Percentiles rank a stretch among this genome's conserved stretches.
Conservation (phyloP, 2,329 filamentous ascomycete genomes). For the Penicillium sp. region DNA sequence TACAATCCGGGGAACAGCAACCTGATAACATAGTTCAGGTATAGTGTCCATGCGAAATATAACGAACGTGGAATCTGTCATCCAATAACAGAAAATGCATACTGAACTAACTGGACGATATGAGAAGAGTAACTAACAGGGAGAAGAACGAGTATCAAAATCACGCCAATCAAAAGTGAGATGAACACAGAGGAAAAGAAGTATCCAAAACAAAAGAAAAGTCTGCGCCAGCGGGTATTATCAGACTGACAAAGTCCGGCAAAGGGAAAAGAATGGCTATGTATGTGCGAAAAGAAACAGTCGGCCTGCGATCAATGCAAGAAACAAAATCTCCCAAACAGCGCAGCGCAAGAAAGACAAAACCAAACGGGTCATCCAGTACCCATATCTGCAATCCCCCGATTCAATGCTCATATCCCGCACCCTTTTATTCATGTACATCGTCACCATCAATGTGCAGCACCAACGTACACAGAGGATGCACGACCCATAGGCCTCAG, state of each 20-base stretch:
- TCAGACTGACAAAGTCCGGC: slow-evolving; percentile 12
- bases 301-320: slow-evolving; percentile 32
- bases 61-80: neutral
- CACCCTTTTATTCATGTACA: slow-evolving; percentile 12
- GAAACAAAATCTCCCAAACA: slow-evolving; percentile 8
- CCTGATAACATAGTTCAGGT: neutral
- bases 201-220: slow-evolving; percentile 7
- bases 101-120: neutral
- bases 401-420: slow-evolving; percentile 1
- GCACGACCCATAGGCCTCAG: slow-evolving; percentile 7
- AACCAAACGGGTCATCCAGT: slow-evolving; percentile 8
- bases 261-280: slow-evolving; percentile 19
- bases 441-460: slow-evolving; percentile 16
- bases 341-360: slow-evolving; percentile 3
- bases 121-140: slow-evolving; percentile 1
- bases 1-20: neutral
- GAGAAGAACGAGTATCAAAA: neutral
- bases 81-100: neutral
- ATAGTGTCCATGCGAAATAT: neutral
- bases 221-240: slow-evolving; percentile 24
- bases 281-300: slow-evolving; percentile 22
- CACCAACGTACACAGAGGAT: slow-evolving; percentile 9
- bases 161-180: neutral
- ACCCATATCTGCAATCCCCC: slow-evolving; percentile 3
- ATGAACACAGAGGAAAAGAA: neutral